Evolutionary conservation across 257 asterid species (phyloP).

Genomic region (Ocimum tenuiflorum): DNA sequence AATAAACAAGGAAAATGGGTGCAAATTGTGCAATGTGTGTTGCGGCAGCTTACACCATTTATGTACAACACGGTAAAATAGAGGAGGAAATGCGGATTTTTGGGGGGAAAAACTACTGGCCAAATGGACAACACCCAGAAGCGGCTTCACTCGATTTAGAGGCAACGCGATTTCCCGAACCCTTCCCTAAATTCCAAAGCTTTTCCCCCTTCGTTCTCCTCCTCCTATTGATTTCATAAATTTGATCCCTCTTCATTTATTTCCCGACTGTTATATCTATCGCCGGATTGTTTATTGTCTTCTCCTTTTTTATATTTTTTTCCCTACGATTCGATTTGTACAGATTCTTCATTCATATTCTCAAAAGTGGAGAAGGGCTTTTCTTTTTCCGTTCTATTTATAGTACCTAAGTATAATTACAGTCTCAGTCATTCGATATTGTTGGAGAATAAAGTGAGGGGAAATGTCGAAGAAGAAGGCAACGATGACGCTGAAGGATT

Average conservation of each 20-base stretch:
- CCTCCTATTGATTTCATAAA: conserved; percentile 1
- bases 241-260: neutral
- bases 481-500: conserved; percentile 88
- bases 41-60: no score
- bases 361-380: conserved; percentile 18
- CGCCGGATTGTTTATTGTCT: conserved; percentile 9
- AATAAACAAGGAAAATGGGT: no score
- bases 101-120: neutral
- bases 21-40: no score
- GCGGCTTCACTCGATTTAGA: conserved; percentile 22
- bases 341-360: conserved; percentile 15
- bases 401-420: neutral
- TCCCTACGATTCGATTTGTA: conserved; percentile 7
- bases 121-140: conserved; percentile 23
- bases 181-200: conserved; percentile 23
- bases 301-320: neutral
- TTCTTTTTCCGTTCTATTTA: neutral
- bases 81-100: no score
- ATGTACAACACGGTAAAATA: neutral
- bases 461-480: conserved; percentile 90
- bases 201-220: neutral
- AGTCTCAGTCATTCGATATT: conserved; percentile 2
- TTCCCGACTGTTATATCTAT: neutral
- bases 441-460: conserved; percentile 8
- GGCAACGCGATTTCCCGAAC: conserved; percentile 27